phyloP scores from a whole-genome alignment of 1,139 yeast genomes.

The Insectozyma bohioensis region DNA sequence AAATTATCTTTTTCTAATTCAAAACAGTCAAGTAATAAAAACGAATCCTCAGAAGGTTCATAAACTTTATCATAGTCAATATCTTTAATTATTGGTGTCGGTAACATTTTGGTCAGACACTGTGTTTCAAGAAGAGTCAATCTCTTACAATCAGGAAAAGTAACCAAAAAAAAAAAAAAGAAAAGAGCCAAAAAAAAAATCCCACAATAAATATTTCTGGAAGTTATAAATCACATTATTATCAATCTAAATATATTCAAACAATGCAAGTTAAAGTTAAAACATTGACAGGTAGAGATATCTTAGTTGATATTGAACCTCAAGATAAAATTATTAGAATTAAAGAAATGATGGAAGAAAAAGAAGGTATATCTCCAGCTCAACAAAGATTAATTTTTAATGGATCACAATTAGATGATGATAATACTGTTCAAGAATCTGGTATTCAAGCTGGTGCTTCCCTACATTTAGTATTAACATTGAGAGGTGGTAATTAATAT shows the following conservation, averaged over 20 bases:
- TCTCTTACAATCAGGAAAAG: background rate
- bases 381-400: conserved; percentile 90
- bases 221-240: too few relatives aligned
- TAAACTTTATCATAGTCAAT: conserved; percentile 56
- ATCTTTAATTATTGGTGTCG: conserved; percentile 37
- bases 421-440: conserved; percentile 64
- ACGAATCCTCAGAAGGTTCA: conserved; percentile 94
- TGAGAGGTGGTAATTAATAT: conserved; percentile 75
- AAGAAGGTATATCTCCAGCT: conserved; percentile 96
- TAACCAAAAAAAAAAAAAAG: background rate
- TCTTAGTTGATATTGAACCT: conserved; percentile 77
- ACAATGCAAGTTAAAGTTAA: conserved; percentile 67
- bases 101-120: conserved; percentile 42
- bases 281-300: conserved; percentile 83
- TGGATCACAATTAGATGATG: conserved; percentile 90
- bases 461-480: conserved; percentile 82
- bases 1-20: conserved; percentile 54
- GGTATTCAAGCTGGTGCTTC: conserved; percentile 76
- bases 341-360: conserved; percentile 92
- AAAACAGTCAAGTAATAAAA: conserved; percentile 72
- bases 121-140: too few relatives aligned
- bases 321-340: conserved; percentile 74
- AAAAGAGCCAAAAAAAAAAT: conserved; percentile 3
- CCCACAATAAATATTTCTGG: background rate
- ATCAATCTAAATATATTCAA: too few relatives aligned